Base-by-base conservation (phyloP, 2,329 filamentous ascomycete genomes). In the Beauveria sp. region DNA sequence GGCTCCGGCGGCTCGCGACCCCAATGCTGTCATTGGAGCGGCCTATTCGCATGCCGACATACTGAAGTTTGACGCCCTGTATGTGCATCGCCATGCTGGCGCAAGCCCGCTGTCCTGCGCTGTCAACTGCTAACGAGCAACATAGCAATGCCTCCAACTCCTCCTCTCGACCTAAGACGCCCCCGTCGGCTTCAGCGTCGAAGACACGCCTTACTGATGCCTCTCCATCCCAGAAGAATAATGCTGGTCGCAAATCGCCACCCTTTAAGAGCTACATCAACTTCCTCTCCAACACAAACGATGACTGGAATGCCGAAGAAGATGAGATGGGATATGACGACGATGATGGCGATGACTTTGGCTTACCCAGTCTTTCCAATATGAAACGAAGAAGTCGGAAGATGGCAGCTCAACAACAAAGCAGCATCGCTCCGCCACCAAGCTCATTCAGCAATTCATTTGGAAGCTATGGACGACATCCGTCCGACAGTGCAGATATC, bases 31-130 rank as follows among this genome's bases (percentile, higher is more conserved):
- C 41, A 89, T 97, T 63, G 94, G 94, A 67, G 94, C 94, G 61
- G 89, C 92, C 51, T 99, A 99, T 73, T 97, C 94, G 16, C 94
- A 99, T 75, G 91, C 93, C 30, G 92, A 97, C 76, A 91, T 96
- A 71, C 81, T 97, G 68, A 96, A 93, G 75, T 89, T 93, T 70
- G 90, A 91, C 70, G 84, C 86, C 30, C 69, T 93, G 91, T 94
- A 82, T 66, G 83, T 74, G 37, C 22, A n/a, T 47, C 43, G 26
- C 40, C 9, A 9, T 24, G 40, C 20, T 53, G 18, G 24, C 22
- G 24, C 20, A 37, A 30, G 5, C n/a, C 16, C 44, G 20, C 22
- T 50, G 20, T 22, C 44, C 9, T 37, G 41, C 26, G 46, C 44
- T 28, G 54, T 59, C 50, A 37, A 61, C 48, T 63, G 48, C 62